Percentiles rank a stretch among this genome's conserved stretches.
These are phyloP conservation scores for Withania somnifera DNA, from an alignment of 305 asterid genomes.

Conservation along the genomic window DNA sequence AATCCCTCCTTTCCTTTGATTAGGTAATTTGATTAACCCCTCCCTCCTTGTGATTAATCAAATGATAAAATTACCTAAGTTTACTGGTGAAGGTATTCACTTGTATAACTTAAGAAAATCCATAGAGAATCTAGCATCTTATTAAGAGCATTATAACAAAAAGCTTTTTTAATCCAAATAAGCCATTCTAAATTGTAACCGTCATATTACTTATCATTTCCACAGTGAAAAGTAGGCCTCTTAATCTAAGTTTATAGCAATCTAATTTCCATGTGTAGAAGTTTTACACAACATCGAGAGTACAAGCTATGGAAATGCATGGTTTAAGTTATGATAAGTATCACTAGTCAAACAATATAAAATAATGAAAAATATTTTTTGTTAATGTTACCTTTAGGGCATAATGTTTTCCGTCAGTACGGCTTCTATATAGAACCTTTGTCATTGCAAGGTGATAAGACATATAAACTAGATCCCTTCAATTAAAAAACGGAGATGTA, in stretches of 20 bases:
- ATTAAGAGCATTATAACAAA: neutral
- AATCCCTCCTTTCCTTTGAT: too few relatives aligned
- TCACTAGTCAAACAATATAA: neutral
- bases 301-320: neutral
- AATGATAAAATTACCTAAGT: neutral
- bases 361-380: neutral
- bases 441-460: slow-evolving; percentile 13
- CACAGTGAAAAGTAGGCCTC: neutral
- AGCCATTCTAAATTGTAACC: neutral
- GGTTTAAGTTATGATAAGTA: neutral
- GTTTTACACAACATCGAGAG: neutral
- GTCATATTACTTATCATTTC: neutral
- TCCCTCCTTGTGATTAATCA: neutral
- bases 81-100: neutral
- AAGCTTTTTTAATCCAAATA: neutral
- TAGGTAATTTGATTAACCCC: too few relatives aligned
- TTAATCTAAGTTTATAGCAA: neutral
- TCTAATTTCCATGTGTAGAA: neutral
- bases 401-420: slow-evolving; percentile 54
- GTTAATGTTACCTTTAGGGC: slow-evolving; percentile 67
- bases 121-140: neutral
- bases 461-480: neutral
- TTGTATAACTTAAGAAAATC: neutral
- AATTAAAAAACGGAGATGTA: neutral
- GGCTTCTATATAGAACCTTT: slow-evolving; percentile 80